phyloP scores from a whole-genome alignment of 805 yeast species.

The Blastobotrys mokoenaii region DNA sequence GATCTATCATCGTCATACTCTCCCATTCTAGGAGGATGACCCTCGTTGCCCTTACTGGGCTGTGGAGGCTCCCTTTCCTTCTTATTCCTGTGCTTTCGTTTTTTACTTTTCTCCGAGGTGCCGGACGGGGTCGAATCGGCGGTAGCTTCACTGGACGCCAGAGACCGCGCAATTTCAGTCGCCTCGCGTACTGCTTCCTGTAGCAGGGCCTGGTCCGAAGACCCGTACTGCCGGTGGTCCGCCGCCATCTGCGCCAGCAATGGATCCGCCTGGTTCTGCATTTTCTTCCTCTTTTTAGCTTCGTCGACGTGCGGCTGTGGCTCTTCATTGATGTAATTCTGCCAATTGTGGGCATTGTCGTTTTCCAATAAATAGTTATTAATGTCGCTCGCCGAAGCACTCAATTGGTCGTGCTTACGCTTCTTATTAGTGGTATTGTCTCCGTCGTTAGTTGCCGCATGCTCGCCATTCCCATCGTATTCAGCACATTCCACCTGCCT shows the following conservation, averaged over 20 bases:
- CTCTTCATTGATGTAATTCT: constrained; percentile 3
- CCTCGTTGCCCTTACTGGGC: not conserved
- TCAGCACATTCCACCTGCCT: too few species aligned
- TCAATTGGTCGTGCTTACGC: constrained; percentile 18
- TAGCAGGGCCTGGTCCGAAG: constrained; percentile 3
- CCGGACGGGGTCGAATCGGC: not conserved
- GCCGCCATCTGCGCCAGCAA: constrained; percentile 42
- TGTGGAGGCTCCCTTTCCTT: not conserved
- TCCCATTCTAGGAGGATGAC: not conserved
- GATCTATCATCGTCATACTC: not conserved
- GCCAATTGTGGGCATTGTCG: constrained; percentile 15
- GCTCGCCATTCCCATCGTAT: too few species aligned
- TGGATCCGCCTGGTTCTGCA: constrained; percentile 48
- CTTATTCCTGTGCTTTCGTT: not conserved
- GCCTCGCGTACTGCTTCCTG: constrained; percentile 18
- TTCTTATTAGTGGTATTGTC: not conserved
- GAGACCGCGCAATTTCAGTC: constrained; percentile 12
- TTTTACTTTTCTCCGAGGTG: not conserved
- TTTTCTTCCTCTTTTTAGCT: not conserved
- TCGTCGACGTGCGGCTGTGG: not conserved
- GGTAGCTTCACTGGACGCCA: not conserved
- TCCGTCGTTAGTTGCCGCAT: too few species aligned
- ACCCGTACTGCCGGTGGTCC: constrained; percentile 20
- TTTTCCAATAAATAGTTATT: constrained; percentile 10
- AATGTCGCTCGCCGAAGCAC: too few species aligned